Percentiles rank a stretch among this genome's conserved stretches.
Evolutionary conservation across 2,329 filamentous ascomycete genomes (phyloP).

Genomic region (Venturia effusa): DNA sequence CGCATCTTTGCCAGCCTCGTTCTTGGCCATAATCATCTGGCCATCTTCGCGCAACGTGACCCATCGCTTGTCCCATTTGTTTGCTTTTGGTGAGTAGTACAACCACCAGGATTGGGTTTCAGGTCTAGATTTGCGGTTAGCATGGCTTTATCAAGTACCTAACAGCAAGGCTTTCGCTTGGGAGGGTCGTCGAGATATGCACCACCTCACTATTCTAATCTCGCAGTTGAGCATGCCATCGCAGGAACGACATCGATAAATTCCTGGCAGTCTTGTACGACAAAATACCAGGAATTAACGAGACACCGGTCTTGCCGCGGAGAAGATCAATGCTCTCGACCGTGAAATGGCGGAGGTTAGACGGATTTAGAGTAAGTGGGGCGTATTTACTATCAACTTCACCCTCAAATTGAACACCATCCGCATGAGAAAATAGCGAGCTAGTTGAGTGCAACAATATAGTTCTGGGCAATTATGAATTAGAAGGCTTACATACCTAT

Average conservation of each 20-base stretch:
- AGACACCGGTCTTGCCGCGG: neutral
- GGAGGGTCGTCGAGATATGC: neutral
- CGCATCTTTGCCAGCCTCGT: slow-evolving; percentile 51
- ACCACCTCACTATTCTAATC: neutral
- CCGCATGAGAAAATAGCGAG: neutral
- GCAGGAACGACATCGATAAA: neutral
- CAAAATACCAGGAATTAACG: neutral
- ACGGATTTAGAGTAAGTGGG: neutral
- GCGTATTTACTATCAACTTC: neutral
- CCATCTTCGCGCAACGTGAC: slow-evolving; percentile 64
- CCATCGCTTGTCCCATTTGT: slow-evolving; percentile 82
- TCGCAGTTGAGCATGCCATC: neutral
- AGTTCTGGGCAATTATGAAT: neutral
- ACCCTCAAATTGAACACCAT: neutral
- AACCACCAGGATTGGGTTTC: slow-evolving; percentile 58
- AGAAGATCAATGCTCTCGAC: neutral
- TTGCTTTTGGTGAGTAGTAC: slow-evolving; percentile 69
- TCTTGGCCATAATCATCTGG: slow-evolving; percentile 63
- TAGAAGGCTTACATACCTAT: slow-evolving; percentile 21
- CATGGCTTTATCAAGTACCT: neutral
- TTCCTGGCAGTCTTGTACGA: neutral
- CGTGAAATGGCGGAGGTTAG: neutral
- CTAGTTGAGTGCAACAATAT: neutral
- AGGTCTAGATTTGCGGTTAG: slow-evolving; percentile 33
- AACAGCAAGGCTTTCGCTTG: neutral